Percentiles rank a stretch among this genome's conserved stretches.
phyloP scores from a whole-genome alignment of 2,329 filamentous ascomycete genomes.

The Salinomyces thailandicus region DNA sequence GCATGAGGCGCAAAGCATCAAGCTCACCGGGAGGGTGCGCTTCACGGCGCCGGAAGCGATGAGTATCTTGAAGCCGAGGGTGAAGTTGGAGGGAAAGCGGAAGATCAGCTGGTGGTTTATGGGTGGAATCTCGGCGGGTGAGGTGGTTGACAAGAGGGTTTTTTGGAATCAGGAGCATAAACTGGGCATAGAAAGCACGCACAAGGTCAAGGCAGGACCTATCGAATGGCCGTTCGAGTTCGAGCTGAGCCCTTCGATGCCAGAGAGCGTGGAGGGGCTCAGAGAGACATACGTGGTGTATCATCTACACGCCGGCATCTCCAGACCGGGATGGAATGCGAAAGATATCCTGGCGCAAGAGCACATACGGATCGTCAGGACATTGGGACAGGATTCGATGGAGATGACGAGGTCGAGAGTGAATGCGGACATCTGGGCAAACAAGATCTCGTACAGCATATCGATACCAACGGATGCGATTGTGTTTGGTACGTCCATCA shows the following conservation, averaged over 20 bases:
- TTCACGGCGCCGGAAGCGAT: constrained; percentile 39
- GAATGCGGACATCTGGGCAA: constrained; percentile 94
- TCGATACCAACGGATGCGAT: constrained; percentile 88
- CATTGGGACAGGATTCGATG: constrained; percentile 59
- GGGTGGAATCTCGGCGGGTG: constrained; percentile 27
- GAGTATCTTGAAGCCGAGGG: constrained; percentile 37
- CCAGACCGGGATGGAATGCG: constrained; percentile 66
- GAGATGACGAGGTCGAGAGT: constrained; percentile 34
- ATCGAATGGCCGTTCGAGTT: constrained; percentile 44
- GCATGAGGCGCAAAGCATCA: constrained; percentile 35
- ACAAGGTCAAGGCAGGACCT: constrained; percentile 40
- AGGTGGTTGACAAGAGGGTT: constrained; percentile 37
- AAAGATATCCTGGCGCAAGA: constrained; percentile 78
- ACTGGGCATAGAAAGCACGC: constrained; percentile 35
- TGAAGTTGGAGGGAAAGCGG: constrained; percentile 38
- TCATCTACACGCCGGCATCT: constrained; percentile 80
- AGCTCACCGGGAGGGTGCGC: constrained; percentile 37
- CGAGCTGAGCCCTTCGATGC: constrained; percentile 37
- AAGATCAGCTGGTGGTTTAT: constrained; percentile 35
- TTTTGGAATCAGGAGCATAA: constrained; percentile 36
- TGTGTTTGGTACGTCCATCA: constrained; percentile 79
- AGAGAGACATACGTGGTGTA: constrained; percentile 81
- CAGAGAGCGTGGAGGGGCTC: constrained; percentile 87
- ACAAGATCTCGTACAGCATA: constrained; percentile 94
- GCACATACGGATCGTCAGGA: constrained; percentile 40